Conservation (phyloP, 2,329 filamentous ascomycete species). For the Ophiostoma triangulosporum region DNA sequence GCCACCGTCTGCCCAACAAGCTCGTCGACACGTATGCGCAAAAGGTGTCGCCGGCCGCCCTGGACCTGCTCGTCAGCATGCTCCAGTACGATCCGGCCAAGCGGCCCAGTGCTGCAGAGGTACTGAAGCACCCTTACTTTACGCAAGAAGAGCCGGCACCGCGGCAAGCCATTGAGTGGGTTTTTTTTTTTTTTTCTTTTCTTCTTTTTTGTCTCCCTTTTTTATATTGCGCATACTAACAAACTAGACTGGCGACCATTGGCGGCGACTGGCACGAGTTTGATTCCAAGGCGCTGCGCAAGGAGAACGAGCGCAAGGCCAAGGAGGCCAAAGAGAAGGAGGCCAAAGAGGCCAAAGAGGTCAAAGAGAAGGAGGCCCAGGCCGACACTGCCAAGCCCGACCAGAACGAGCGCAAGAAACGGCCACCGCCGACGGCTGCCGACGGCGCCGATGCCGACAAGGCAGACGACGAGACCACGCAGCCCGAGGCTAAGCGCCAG, state of each 20-base stretch:
- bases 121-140: conserved; percentile 83
- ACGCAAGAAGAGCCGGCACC: conserved; percentile 63
- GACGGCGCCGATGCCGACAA: conserved; percentile 2
- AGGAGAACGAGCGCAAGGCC: conserved; percentile 65
- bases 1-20: conserved; percentile 54
- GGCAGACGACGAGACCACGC: neutral
- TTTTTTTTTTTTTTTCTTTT: conserved; percentile 20
- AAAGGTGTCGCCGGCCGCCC: conserved; percentile 62
- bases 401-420: conserved; percentile 15
- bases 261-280: conserved; percentile 98
- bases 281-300: conserved; percentile 85
- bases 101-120: conserved; percentile 69
- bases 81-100: conserved; percentile 79
- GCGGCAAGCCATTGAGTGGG: conserved; percentile 69
- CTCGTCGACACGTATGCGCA: conserved; percentile 78
- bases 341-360: too few species aligned
- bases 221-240: neutral
- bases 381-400: neutral
- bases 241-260: conserved; percentile 54
- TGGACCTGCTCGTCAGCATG: conserved; percentile 71
- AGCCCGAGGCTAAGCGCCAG: neutral
- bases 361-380: neutral
- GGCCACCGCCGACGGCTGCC: conserved; percentile 9
- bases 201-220: conserved; percentile 15
- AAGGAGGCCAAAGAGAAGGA: conserved; percentile 28